A percentile compares a stretch with the other conserved stretches of the same genome.
These are phyloP conservation scores for Talaromyces albobiverticillius DNA, from an alignment of 2,329 filamentous ascomycete species.

Conservation along the genomic window DNA sequence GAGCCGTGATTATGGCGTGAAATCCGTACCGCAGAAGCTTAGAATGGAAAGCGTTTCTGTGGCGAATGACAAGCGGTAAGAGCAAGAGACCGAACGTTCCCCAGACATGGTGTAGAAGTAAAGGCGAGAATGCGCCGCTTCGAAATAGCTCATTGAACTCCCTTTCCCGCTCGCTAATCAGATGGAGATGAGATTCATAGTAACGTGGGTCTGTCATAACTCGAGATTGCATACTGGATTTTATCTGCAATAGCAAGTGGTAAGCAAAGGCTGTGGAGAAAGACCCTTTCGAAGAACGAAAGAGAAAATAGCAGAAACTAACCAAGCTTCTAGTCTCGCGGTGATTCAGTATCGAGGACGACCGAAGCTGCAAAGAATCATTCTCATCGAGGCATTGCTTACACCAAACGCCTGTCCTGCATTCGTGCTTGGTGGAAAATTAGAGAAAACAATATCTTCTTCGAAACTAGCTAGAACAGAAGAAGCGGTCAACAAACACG, in stretches of 20 bases:
- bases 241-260: not conserved
- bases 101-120: slow-evolving; percentile 36
- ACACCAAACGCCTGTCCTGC: too few relatives aligned
- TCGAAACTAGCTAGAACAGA: too few relatives aligned
- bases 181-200: slow-evolving; percentile 26
- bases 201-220: slow-evolving; percentile 25
- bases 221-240: not conserved
- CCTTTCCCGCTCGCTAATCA: slow-evolving; percentile 23
- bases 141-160: slow-evolving; percentile 25
- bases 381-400: too few relatives aligned
- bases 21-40: slow-evolving; percentile 43
- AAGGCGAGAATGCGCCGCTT: slow-evolving; percentile 28
- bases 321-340: too few relatives aligned
- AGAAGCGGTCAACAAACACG: too few relatives aligned
- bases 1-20: slow-evolving; percentile 43
- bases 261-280: not conserved
- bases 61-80: slow-evolving; percentile 52
- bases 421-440: too few relatives aligned
- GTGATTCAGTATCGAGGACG: too few relatives aligned
- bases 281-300: not conserved
- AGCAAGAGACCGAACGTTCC: slow-evolving; percentile 36
- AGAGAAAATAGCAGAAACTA: not conserved
- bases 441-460: too few relatives aligned
- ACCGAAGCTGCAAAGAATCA: too few relatives aligned
- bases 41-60: slow-evolving; percentile 30